phyloP scores from a whole-genome alignment of 2,329 filamentous ascomycete species.

The Fusarium sterilihyphosum region DNA sequence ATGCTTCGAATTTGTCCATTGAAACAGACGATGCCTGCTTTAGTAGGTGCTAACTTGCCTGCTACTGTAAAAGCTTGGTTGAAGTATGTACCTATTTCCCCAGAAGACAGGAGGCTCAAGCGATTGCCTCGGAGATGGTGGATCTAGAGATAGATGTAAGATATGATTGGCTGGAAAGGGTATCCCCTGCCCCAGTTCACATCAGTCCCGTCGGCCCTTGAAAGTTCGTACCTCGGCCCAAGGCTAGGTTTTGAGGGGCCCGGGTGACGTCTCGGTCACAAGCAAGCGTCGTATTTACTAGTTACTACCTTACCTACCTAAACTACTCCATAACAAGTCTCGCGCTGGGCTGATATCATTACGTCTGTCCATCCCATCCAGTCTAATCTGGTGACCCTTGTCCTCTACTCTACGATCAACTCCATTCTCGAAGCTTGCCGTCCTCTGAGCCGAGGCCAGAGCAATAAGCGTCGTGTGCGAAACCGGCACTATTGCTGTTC shows the following conservation, averaged over 20 bases:
- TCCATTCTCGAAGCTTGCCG: constrained; percentile 19
- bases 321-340: not conserved
- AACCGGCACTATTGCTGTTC: constrained; percentile 18
- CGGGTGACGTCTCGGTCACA: constrained; percentile 40
- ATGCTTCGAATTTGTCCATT: not conserved
- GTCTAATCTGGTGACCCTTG: not conserved
- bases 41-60: too few relatives aligned
- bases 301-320: too few relatives aligned
- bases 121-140: constrained; percentile 31
- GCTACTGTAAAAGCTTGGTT: not conserved
- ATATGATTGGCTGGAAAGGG: not conserved
- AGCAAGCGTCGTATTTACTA: constrained; percentile 14
- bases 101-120: constrained; percentile 23
- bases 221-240: constrained; percentile 41
- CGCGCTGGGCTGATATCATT: not conserved
- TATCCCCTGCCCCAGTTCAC: not conserved
- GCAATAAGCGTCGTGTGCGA: constrained; percentile 22
- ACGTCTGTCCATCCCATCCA: not conserved
- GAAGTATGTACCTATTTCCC: constrained; percentile 2
- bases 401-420: not conserved
- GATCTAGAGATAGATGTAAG: not conserved
- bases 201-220: constrained; percentile 21
- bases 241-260: constrained; percentile 36
- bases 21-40: not conserved
- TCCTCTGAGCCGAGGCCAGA: constrained; percentile 32